Evolutionary conservation across 306 rosid genomes (phyloP), one percentile per base, ranked within the genome.

Genomic region (Vigna reflexopilosa): DNA sequence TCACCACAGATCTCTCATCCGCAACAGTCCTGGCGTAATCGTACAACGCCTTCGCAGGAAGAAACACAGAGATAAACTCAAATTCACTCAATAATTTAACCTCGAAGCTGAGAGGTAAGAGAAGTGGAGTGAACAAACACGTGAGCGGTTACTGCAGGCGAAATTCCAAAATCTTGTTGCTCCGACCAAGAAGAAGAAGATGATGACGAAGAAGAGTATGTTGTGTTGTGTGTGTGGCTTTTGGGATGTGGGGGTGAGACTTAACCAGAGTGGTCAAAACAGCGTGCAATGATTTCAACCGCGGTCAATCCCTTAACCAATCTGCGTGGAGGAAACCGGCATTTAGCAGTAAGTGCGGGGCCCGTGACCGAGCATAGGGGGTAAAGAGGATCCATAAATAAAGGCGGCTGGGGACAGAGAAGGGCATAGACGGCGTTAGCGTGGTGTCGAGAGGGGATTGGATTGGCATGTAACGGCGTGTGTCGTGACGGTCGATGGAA

Each of bases 1-100:
- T 83, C 81, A 92, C 64, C 84, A 77, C 88, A 91, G 97, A 91
- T 93, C 94, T 87, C 87, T 88, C 92, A 88, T 86, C 83, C 57
- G 83, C 77, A 49, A 62, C 76, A 44, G 86, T 26, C 45, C 5
- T 79, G 7, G 6, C 64, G 63, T 7, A 63, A 51, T 76, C 61
- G 52, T 16, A 22, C 51, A 34, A 17, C 49, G 40, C 13, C 55
- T 74, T 28, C 59, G 59, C 56, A 26, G 3, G 13, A 16, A 17
- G 3, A 48, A 13, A 19, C 4, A 6, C 6, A n/a, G 2, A 6
- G 2, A 11, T 57, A 51, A 36, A 20, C 52, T 34, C 8, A 14
- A 57, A 72, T 38, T 42, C 24, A 63, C 36, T n/a, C 74, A 38
- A 38, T 15, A 59, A 19, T 56, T 77, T 28, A 75, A 49, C 12